These are phyloP conservation scores for Fabrea salina DNA, from an alignment of 169 alveolate species.

Conservation along the genomic window DNA sequence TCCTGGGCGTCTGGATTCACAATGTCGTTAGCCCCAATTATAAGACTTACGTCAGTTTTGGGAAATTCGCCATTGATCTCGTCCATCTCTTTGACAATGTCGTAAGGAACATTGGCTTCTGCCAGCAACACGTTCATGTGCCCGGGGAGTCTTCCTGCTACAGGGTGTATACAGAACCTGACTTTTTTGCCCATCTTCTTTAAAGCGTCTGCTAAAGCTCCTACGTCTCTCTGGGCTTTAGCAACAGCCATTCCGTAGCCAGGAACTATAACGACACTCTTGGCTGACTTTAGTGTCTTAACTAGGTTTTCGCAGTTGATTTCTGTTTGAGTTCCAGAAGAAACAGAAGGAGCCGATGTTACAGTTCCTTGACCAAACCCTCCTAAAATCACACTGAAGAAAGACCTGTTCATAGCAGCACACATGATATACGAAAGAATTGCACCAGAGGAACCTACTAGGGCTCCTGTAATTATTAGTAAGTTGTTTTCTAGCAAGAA, in stretches of 20 bases:
- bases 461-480: slow-evolving; percentile 74
- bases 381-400: slow-evolving; percentile 76
- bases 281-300: slow-evolving; percentile 76
- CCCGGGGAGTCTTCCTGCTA: slow-evolving; percentile 98
- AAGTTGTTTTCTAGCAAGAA: slow-evolving; percentile 70
- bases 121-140: slow-evolving; percentile 94
- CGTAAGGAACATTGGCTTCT: slow-evolving; percentile 93
- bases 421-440: slow-evolving; percentile 72
- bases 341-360: slow-evolving; percentile 3
- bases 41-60: slow-evolving; percentile 66
- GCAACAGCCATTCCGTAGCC: slow-evolving; percentile 94
- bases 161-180: slow-evolving; percentile 95
- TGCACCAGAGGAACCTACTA: slow-evolving; percentile 76
- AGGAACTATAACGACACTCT: slow-evolving; percentile 88
- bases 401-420: slow-evolving; percentile 73
- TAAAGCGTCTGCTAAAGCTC: slow-evolving; percentile 70
- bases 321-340: slow-evolving; percentile 35
- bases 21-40: slow-evolving; percentile 77
- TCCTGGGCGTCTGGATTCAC: slow-evolving; percentile 71
- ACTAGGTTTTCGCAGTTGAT: slow-evolving; percentile 76
- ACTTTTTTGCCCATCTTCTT: slow-evolving; percentile 79
- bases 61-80: slow-evolving; percentile 85
- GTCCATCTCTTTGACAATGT: slow-evolving; percentile 91
- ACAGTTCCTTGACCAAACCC: slow-evolving; percentile 68
- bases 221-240: slow-evolving; percentile 79